phyloP scores from a whole-genome alignment of 2,329 filamentous ascomycete genomes.

The Aspergillus viridinutans region DNA sequence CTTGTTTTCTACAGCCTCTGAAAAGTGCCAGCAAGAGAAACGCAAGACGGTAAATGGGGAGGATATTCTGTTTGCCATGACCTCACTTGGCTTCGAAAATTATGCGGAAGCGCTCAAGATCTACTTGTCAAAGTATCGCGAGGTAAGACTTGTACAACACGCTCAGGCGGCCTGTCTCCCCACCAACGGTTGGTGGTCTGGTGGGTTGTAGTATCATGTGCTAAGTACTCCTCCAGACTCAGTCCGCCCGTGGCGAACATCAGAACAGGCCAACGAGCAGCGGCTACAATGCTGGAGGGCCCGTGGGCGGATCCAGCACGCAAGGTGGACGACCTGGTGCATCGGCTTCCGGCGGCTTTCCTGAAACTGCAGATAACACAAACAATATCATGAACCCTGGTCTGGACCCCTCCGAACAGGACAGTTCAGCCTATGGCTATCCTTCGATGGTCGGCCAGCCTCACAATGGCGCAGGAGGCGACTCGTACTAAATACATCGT shows the following conservation, averaged over 20 bases:
- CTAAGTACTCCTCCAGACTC: slow-evolving; percentile 59
- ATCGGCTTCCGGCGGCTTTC: slow-evolving; percentile 29
- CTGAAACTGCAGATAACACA: slow-evolving; percentile 38
- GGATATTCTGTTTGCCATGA: slow-evolving; percentile 98
- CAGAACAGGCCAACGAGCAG: slow-evolving; percentile 55
- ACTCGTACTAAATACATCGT: slow-evolving; percentile 35
- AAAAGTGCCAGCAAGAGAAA: slow-evolving; percentile 99
- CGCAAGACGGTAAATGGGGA: slow-evolving; percentile 98
- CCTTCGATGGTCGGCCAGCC: slow-evolving; percentile 43
- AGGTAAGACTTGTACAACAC: slow-evolving; percentile 63
- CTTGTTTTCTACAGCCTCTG: slow-evolving; percentile 65
- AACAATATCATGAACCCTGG: slow-evolving; percentile 43
- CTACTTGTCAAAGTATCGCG: slow-evolving; percentile 93
- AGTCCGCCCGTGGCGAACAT: slow-evolving; percentile 68
- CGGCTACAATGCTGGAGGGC: slow-evolving; percentile 40
- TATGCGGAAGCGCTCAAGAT: slow-evolving; percentile 98
- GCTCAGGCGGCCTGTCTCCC: slow-evolving; percentile 1
- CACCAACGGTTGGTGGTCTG: slow-evolving; percentile 28
- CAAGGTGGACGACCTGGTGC: slow-evolving; percentile 29
- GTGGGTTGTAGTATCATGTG: not conserved
- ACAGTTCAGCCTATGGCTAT: slow-evolving; percentile 43
- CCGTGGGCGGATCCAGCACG: slow-evolving; percentile 31
- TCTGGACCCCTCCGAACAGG: slow-evolving; percentile 44
- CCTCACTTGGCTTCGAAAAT: slow-evolving; percentile 96
- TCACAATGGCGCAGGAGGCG: slow-evolving; percentile 46